These are phyloP conservation scores for Cucumis sativus DNA, from an alignment of 306 rosid species.

Conservation along the genomic window Cucumber_9930_V3 NC_026660.2:24702501-24703000, in stretches of 20 bases:
- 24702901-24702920: not conserved
- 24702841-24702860: not conserved
- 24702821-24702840: not conserved
- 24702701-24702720: not conserved
- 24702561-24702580: no score
- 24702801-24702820: no score
- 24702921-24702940: not conserved
- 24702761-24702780: no score
- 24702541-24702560: no score
- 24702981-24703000: not conserved
- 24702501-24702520: no score
- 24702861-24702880: not conserved
- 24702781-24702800: no score
- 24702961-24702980: not conserved
- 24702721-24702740: no score
- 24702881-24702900: not conserved
- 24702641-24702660: not conserved
- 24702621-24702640: not conserved
- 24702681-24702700: not conserved
- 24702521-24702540: no score
- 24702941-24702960: not conserved
- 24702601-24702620: not conserved
- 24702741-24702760: no score
- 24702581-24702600: not conserved
- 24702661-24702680: not conserved